Conservation (phyloP, 768 basidiomycete species). For the Amanita exitialis region DNA sequence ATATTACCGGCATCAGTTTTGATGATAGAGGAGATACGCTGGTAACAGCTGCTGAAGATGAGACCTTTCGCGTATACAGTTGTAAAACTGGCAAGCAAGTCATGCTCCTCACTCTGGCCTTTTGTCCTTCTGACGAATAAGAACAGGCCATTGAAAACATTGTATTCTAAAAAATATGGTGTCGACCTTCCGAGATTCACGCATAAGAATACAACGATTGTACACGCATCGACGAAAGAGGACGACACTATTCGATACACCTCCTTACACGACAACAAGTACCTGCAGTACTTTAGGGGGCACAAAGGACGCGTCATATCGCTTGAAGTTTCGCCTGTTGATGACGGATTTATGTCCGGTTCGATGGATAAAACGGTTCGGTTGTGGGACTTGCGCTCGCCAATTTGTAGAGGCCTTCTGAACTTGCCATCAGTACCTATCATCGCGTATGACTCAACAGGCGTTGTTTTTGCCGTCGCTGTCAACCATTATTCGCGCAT, state of each 20-base stretch:
- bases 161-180: conserved; percentile 95
- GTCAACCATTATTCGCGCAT: conserved; percentile 78
- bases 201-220: conserved; percentile 75
- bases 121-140: conserved; percentile 13
- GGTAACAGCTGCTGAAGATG: conserved; percentile 86
- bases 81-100: conserved; percentile 93
- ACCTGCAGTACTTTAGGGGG: conserved; percentile 90
- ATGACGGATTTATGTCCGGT: conserved; percentile 94
- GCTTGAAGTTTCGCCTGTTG: conserved; percentile 82
- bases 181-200: conserved; percentile 92
- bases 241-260: conserved; percentile 94
- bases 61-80: conserved; percentile 82
- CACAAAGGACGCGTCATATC: conserved; percentile 87
- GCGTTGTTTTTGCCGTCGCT: conserved; percentile 79
- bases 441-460: conserved; percentile 76
- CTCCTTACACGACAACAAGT: conserved; percentile 93
- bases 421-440: conserved; percentile 67
- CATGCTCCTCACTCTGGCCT: conserved; percentile 13
- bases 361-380: conserved; percentile 92
- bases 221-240: conserved; percentile 91
- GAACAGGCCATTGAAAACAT: conserved; percentile 58
- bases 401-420: conserved; percentile 68
- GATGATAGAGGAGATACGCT: conserved; percentile 85
- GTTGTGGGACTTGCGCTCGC: conserved; percentile 87
- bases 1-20: conserved; percentile 84